phyloP scores from a whole-genome alignment of 768 basidiomycete species.

The Collybia nuda region DNA sequence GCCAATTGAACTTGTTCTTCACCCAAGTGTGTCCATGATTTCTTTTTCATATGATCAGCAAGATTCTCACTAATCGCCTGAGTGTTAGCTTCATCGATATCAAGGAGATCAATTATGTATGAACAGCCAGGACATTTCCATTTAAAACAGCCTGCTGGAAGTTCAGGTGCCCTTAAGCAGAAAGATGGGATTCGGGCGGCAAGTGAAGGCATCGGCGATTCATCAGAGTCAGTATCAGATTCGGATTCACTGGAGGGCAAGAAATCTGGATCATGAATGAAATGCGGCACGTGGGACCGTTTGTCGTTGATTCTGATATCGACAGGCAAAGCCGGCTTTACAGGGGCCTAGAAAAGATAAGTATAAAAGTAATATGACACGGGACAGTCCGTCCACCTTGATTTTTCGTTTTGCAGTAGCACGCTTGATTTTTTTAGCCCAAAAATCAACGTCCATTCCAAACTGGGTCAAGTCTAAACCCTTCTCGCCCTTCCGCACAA shows the following conservation, averaged over 20 bases:
- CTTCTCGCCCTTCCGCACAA: constrained; percentile 10
- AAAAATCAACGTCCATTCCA: constrained; percentile 26
- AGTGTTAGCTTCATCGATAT: constrained; percentile 32
- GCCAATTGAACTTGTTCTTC: constrained; percentile 26
- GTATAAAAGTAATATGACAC: not conserved
- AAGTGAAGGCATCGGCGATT: constrained; percentile 15
- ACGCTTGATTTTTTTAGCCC: constrained; percentile 24
- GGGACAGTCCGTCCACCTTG: constrained; percentile 2
- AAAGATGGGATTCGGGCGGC: constrained; percentile 32
- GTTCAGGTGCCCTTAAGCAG: constrained; percentile 32
- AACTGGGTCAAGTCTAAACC: constrained; percentile 26
- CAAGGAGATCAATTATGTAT: constrained; percentile 45
- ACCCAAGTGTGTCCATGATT: constrained; percentile 32
- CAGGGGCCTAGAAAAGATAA: not conserved
- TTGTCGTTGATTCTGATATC: not conserved
- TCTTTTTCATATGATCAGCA: constrained; percentile 23
- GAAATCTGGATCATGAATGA: constrained; percentile 57
- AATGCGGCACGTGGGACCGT: constrained; percentile 7
- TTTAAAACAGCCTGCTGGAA: constrained; percentile 41
- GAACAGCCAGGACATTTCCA: constrained; percentile 58
- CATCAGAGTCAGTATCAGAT: constrained; percentile 35
- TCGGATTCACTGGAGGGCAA: constrained; percentile 45
- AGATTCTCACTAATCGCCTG: constrained; percentile 18
- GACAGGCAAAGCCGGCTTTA: not conserved
- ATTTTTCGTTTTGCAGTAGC: constrained; percentile 8